Base-by-base conservation (phyloP, 148 eudicot species). In the Amaranthus cruentus region DNA sequence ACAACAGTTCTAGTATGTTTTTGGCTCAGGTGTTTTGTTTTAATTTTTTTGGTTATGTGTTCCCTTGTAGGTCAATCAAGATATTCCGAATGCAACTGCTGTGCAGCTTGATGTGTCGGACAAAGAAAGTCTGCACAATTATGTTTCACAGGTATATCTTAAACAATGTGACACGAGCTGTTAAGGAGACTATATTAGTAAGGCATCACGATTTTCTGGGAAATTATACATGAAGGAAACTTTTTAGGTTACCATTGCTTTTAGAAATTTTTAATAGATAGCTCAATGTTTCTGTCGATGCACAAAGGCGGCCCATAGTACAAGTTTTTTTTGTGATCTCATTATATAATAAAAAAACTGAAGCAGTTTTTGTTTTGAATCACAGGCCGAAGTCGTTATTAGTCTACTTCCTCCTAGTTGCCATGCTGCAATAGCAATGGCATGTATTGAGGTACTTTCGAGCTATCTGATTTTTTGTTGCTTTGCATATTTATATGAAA, bases 331-430 rank as follows among this genome's bases (percentile, higher is more conserved):
- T 63, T 10, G 6, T 46, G 7, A 64, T 64, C 28, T 14, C 38
- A 28, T 28, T 28, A 18, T 28, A 28, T 28, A 28, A 28, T 28
- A 28, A 28, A 28, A n/a, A 2, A 6, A 15, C n/a, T 65, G 65
- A 59, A 64, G 48, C 62, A 65, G 38, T 49, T 77, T 52, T 47
- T 12, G 76, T 76, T 57, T 69, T 56, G 60, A 54, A 71, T 78
- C 76, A 13, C 89, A 95, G 99, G 97, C 80, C 73, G 97, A 95
- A 74, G 90, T 90, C 62, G 99, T 95, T 71, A 90, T 92, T 77
- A 95, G 99, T 83, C 85, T 95, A 75, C 88, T 95, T 68, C 99
- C 99, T 52, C 76, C 99, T 62, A 88, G 91, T 77, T 91, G 93
- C 81, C 99, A 95, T 75, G 62, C 57, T 78, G 79, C 69, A 55